A percentile compares a stretch with the other conserved stretches of the same genome.
Conservation (phyloP, 2,329 filamentous ascomycete species). For the Cytospora piceae region DNA sequence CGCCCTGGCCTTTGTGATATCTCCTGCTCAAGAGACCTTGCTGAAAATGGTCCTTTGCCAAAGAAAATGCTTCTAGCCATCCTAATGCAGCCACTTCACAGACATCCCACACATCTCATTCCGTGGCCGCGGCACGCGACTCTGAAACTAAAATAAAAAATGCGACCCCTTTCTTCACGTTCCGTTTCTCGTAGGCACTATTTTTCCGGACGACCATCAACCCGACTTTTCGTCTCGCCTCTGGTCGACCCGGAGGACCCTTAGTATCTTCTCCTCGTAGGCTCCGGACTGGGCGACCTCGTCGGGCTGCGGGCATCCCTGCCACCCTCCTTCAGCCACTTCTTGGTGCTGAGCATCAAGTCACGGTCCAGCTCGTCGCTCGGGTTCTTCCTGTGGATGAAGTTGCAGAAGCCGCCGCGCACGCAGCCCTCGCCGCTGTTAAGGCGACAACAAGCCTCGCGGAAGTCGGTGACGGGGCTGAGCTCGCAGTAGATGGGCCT, state of each 20-base stretch:
- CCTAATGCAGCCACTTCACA: not conserved
- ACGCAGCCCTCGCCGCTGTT: slow-evolving; percentile 96
- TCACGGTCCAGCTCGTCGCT: slow-evolving; percentile 86
- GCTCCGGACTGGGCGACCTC: slow-evolving; percentile 85
- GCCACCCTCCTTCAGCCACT: slow-evolving; percentile 87
- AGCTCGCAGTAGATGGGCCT: slow-evolving; percentile 98
- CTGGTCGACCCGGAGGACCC: not conserved
- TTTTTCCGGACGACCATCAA: not conserved
- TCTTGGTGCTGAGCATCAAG: slow-evolving; percentile 86
- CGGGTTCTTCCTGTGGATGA: slow-evolving; percentile 97
- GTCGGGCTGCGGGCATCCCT: slow-evolving; percentile 81
- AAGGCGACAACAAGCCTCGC: slow-evolving; percentile 93
- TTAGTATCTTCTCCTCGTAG: slow-evolving; percentile 72
- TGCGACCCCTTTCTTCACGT: not conserved
- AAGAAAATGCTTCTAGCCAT: slow-evolving; percentile 2
- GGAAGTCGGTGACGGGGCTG: slow-evolving; percentile 94
- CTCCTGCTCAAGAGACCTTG: slow-evolving; percentile 3
- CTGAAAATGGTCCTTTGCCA: not conserved
- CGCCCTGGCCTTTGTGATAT: slow-evolving; percentile 21
- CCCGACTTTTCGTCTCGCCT: not conserved
- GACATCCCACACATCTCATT: not conserved
- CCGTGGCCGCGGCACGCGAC: not conserved
- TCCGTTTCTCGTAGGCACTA: not conserved
- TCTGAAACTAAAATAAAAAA: not conserved
- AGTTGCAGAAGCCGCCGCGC: slow-evolving; percentile 97